Conservation (phyloP, 2,329 filamentous ascomycete genomes). For the Talaromyces sp. region DNA sequence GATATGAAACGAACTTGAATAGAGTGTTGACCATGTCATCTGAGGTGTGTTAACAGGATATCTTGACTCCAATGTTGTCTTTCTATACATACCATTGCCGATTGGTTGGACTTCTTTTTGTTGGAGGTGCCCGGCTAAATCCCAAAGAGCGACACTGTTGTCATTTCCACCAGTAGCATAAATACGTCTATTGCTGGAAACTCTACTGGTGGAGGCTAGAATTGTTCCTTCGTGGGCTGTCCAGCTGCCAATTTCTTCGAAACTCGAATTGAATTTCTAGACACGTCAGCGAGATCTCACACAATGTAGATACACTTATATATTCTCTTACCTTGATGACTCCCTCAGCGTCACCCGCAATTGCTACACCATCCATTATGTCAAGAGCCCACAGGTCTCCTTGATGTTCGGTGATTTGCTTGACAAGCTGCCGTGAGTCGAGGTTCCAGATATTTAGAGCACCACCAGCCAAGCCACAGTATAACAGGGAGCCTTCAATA, state of each 20-base stretch:
- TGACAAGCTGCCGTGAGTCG: constrained; percentile 84
- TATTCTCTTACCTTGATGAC: constrained; percentile 63
- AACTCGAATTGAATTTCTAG: constrained; percentile 73
- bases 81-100: constrained; percentile 49
- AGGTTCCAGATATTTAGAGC: constrained; percentile 95
- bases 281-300: neutral
- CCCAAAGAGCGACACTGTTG: constrained; percentile 83
- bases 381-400: constrained; percentile 83
- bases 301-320: neutral
- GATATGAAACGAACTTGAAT: constrained; percentile 83
- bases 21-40: constrained; percentile 67
- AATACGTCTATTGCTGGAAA: constrained; percentile 68
- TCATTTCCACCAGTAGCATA: constrained; percentile 95
- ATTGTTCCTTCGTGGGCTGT: constrained; percentile 83
- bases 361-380: constrained; percentile 79
- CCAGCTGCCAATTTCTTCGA: constrained; percentile 74
- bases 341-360: constrained; percentile 88
- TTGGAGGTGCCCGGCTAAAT: constrained; percentile 60
- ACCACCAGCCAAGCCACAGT: constrained; percentile 82
- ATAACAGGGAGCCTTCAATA: constrained; percentile 86
- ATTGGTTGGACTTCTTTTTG: constrained; percentile 48
- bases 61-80: neutral
- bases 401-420: constrained; percentile 76
- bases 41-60: constrained; percentile 23
- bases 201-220: constrained; percentile 74